A percentile compares a stretch with the other conserved stretches of the same genome.
Evolutionary conservation across 768 basidiomycete genomes (phyloP).

Genomic region (Daedaleopsis sinensis): DNA sequence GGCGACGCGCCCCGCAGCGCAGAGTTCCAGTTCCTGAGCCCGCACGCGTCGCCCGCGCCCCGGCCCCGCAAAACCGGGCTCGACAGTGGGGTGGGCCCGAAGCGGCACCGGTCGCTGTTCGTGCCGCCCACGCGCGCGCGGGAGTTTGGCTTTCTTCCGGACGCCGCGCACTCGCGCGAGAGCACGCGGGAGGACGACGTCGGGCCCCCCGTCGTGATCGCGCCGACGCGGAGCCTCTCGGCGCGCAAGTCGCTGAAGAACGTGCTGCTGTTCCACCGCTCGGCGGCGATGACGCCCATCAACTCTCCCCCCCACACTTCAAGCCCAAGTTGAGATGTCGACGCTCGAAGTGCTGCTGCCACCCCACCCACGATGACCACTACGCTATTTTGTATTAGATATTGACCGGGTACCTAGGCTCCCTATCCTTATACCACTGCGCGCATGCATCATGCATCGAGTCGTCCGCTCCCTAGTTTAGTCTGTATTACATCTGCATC

Average conservation of each 20-base stretch:
- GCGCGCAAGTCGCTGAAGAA: slow-evolving; percentile 21
- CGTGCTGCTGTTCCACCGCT: slow-evolving; percentile 27
- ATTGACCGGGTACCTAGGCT: not conserved
- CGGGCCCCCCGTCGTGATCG: not conserved
- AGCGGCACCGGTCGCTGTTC: slow-evolving; percentile 25
- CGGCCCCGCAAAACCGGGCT: slow-evolving; percentile 5
- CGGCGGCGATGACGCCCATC: slow-evolving; percentile 22
- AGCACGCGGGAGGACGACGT: not conserved
- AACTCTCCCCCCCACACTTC: not conserved
- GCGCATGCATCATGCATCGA: too few relatives aligned
- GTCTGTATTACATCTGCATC: too few relatives aligned
- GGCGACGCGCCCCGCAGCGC: slow-evolving; percentile 2
- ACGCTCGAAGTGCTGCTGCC: not conserved
- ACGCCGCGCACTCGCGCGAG: slow-evolving; percentile 2
- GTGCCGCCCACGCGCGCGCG: slow-evolving; percentile 20
- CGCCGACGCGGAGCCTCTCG: slow-evolving; percentile 5
- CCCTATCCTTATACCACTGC: not conserved
- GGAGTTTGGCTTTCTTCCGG: slow-evolving; percentile 6
- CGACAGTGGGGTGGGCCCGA: slow-evolving; percentile 9
- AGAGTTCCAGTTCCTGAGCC: not conserved
- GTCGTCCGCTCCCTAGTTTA: too few relatives aligned
- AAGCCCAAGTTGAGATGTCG: too few relatives aligned
- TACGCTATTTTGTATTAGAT: not conserved
- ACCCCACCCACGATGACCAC: too few relatives aligned
- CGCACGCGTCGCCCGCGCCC: not conserved